These are phyloP conservation scores for Pseudogymnoascus sp. DNA, from an alignment of 2,329 filamentous ascomycete genomes.

Conservation along the genomic window DNA sequence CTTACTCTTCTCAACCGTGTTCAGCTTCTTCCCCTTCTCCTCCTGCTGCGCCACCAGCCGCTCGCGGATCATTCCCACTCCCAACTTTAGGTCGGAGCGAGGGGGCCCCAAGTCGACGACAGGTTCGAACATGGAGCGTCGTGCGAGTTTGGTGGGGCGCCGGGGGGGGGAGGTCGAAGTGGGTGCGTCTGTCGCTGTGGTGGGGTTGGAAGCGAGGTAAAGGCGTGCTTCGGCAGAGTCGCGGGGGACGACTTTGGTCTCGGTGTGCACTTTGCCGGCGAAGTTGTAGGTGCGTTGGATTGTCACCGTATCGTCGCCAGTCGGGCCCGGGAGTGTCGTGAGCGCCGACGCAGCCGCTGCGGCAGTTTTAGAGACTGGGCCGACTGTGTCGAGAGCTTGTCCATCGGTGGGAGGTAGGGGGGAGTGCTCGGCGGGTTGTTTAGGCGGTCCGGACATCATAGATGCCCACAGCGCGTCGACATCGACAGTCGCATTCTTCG, in stretches of 20 bases:
- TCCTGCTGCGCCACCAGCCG: slow-evolving; percentile 35
- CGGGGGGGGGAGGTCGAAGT: slow-evolving; percentile 17
- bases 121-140: slow-evolving; percentile 54
- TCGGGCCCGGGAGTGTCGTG: slow-evolving; percentile 12
- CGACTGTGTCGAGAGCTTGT: slow-evolving; percentile 10
- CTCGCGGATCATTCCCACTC: slow-evolving; percentile 31
- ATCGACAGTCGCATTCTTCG: slow-evolving; percentile 57
- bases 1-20: slow-evolving; percentile 62
- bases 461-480: slow-evolving; percentile 63
- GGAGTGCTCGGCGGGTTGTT: slow-evolving; percentile 10
- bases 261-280: slow-evolving; percentile 61
- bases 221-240: slow-evolving; percentile 58
- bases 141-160: slow-evolving; percentile 28
- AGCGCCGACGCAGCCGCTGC: slow-evolving; percentile 14
- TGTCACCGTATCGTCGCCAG: slow-evolving; percentile 39
- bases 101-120: slow-evolving; percentile 34
- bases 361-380: background rate
- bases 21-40: slow-evolving; percentile 54
- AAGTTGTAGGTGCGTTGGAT: slow-evolving; percentile 69
- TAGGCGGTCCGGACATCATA: slow-evolving; percentile 44
- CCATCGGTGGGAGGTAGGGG: slow-evolving; percentile 10
- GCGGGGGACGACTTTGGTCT: slow-evolving; percentile 59
- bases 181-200: slow-evolving; percentile 19
- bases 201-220: slow-evolving; percentile 46
- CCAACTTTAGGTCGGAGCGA: slow-evolving; percentile 50